These are phyloP conservation scores for Corchorus capsularis DNA, from an alignment of 345 rosid genomes.

Conservation along the genomic window DNA sequence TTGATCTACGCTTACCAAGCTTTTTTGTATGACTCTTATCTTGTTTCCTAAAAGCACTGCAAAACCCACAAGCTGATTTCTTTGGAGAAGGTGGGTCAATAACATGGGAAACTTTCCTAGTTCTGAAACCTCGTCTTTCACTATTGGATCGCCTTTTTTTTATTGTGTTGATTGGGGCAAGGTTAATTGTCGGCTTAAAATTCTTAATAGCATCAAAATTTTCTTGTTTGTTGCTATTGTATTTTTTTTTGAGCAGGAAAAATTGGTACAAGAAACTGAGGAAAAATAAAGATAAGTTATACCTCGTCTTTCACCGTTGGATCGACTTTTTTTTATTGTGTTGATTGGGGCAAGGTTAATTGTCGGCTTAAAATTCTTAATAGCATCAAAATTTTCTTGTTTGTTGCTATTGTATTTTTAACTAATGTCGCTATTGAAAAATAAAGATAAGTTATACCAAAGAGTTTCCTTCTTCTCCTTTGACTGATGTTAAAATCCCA, in stretches of 20 bases:
- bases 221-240: conserved; percentile 19
- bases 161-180: conserved; percentile 34
- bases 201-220: conserved; percentile 38
- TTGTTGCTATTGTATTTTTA: conserved; percentile 7
- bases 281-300: too few species aligned
- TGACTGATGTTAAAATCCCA: too few species aligned
- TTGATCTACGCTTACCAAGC: conserved; percentile 64
- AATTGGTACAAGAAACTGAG: too few species aligned
- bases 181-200: conserved; percentile 39
- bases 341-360: conserved; percentile 32
- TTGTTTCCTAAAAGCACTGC: conserved; percentile 60
- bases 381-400: conserved; percentile 31
- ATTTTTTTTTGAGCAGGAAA: too few species aligned
- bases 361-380: conserved; percentile 43
- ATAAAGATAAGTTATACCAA: too few species aligned
- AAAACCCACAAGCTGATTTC: conserved; percentile 80
- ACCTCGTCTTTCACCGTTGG: conserved; percentile 73
- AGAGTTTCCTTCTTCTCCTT: too few species aligned
- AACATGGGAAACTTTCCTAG: conserved; percentile 80
- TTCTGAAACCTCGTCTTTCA: conserved; percentile 64
- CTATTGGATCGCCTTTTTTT: conserved; percentile 87
- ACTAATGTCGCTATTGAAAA: too few species aligned
- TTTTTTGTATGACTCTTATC: conserved; percentile 48
- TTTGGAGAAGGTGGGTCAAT: conserved; percentile 94
- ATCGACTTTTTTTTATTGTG: conserved; percentile 73